Evolutionary conservation across 257 asterid genomes (phyloP).

Genomic region (Ocimum tenuiflorum): DNA sequence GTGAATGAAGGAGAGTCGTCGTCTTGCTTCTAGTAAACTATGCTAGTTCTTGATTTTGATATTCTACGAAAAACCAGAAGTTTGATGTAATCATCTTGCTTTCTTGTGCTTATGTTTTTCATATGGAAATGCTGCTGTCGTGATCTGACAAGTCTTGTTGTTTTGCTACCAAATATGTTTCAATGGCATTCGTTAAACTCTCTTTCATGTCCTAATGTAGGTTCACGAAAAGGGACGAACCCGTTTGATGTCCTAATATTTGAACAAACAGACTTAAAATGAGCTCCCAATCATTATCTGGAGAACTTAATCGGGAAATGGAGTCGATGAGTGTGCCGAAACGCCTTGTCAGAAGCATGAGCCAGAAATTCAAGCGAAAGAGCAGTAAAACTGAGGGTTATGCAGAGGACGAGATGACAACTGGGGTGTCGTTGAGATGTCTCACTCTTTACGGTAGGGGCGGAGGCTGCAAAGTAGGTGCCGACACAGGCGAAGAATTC

Average conservation of each 20-base stretch:
- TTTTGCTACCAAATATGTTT: too few relatives aligned
- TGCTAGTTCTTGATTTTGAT: slow-evolving; percentile 13
- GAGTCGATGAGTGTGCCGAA: slow-evolving; percentile 65
- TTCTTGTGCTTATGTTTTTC: not conserved
- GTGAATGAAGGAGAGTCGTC: not conserved
- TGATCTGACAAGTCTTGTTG: not conserved
- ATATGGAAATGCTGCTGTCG: not conserved
- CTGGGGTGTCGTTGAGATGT: slow-evolving; percentile 62
- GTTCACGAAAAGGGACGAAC: slow-evolving; percentile 16
- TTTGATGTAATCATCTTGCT: too few relatives aligned
- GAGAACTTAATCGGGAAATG: slow-evolving; percentile 41
- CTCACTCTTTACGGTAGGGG: slow-evolving; percentile 67
- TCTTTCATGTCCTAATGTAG: slow-evolving; percentile 28
- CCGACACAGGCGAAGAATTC: slow-evolving; percentile 63
- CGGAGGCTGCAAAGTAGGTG: slow-evolving; percentile 94
- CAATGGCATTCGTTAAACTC: too few relatives aligned
- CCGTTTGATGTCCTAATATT: not conserved
- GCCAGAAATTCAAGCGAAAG: slow-evolving; percentile 72
- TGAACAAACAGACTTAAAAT: slow-evolving; percentile 26
- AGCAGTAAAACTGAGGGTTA: slow-evolving; percentile 38
- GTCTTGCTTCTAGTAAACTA: not conserved
- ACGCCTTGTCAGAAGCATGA: slow-evolving; percentile 65
- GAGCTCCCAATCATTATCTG: slow-evolving; percentile 37
- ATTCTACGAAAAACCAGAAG: not conserved
- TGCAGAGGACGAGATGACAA: slow-evolving; percentile 37